phyloP scores from a whole-genome alignment of 2,329 filamentous ascomycete genomes.

The Venturia effusa region DNA sequence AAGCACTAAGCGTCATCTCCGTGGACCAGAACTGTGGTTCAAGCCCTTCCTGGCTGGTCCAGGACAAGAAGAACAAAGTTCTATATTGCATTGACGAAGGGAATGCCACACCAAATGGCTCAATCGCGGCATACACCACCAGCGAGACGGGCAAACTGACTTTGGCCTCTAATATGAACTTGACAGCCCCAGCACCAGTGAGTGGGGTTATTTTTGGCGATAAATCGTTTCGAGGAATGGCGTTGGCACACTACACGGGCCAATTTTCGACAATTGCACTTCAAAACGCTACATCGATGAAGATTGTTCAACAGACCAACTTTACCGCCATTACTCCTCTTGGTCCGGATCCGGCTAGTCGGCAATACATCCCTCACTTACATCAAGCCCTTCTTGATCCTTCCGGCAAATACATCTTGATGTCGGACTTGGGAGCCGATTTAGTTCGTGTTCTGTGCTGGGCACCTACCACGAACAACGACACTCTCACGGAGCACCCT shows the following conservation, averaged over 20 bases:
- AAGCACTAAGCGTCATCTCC: conserved; percentile 26
- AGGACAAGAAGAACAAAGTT: conserved; percentile 37
- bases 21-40: conserved; percentile 39
- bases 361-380: conserved; percentile 23
- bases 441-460: conserved; percentile 24
- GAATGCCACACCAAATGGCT: conserved; percentile 35
- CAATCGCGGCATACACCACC: conserved; percentile 31
- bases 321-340: background rate
- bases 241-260: conserved; percentile 29
- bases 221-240: conserved; percentile 24
- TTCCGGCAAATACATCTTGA: conserved; percentile 26
- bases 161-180: conserved; percentile 22
- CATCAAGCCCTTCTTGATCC: conserved; percentile 28
- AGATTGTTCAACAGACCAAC: background rate
- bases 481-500: conserved; percentile 9
- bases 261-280: background rate
- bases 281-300: background rate
- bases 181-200: conserved; percentile 28
- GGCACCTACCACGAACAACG: conserved; percentile 16
- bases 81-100: conserved; percentile 55
- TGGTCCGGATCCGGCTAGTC: conserved; percentile 9
- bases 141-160: conserved; percentile 29
- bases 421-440: conserved; percentile 28
- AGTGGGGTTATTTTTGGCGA: conserved; percentile 30
- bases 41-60: conserved; percentile 50